Conservation (phyloP, 306 rosid genomes). For the Delonix regia region DNA sequence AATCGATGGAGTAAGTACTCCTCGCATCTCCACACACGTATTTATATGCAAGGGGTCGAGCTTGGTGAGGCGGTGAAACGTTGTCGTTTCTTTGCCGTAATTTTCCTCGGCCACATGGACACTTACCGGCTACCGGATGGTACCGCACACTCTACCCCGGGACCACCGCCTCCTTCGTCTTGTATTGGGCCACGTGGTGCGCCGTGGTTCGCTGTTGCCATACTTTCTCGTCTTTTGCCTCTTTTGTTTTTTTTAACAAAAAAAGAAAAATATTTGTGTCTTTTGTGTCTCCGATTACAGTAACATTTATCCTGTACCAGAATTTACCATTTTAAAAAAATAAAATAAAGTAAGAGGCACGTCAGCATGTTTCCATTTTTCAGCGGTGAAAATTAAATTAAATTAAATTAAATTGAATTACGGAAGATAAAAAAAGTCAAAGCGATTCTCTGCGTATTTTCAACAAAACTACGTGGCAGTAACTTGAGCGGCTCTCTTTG, state of each 20-base stretch:
- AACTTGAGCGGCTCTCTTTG: constrained; percentile 13
- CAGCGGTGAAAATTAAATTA: background rate
- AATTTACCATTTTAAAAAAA: background rate
- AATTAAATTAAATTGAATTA: background rate
- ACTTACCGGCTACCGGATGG: constrained; percentile 39
- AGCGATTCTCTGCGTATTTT: background rate
- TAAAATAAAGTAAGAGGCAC: background rate
- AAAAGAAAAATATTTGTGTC: background rate
- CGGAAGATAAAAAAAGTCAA: background rate
- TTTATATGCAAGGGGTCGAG: constrained; percentile 65
- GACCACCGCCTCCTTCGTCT: constrained; percentile 47
- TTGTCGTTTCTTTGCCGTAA: constrained; percentile 43
- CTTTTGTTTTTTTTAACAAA: too few species aligned
- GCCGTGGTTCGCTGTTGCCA: constrained; percentile 25
- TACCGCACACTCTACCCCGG: constrained; percentile 9
- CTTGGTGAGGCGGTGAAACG: constrained; percentile 27
- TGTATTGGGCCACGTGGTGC: constrained; percentile 42
- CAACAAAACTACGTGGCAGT: constrained; percentile 42
- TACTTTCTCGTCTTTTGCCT: background rate
- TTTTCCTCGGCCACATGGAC: background rate
- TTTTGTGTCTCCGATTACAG: constrained; percentile 1
- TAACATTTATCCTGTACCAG: constrained; percentile 42
- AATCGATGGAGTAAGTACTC: constrained; percentile 26
- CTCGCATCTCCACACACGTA: constrained; percentile 34
- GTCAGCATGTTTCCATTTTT: constrained; percentile 3